Evolutionary conservation across 306 rosid species (phyloP), one percentile per base, ranked within the genome.

Genomic region (Ormosia emarginata): DNA sequence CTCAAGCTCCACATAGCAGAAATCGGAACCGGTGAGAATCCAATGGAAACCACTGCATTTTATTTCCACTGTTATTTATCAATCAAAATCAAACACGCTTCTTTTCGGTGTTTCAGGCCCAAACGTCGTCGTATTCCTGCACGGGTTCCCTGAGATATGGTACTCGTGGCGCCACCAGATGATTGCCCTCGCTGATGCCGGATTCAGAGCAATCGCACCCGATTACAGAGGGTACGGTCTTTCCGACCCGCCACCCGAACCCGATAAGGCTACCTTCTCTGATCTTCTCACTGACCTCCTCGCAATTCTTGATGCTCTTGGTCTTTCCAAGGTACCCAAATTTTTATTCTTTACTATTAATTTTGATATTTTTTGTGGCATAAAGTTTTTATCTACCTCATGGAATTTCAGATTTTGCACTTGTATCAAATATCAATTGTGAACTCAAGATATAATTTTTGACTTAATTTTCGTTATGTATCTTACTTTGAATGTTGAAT

Each of bases 81-180:
- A 44, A 12, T 39, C 18, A 13, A 69, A 32, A 13, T 57, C 61
- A 30, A 69, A 8, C 6, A 4, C 36, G 15, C 2, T 64, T 44
- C 14, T n/a, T 11, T 46, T 32, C 14, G 67, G 15, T 40, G 29
- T 74, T 82, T 74, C 85, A 89, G 95, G 94, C 63, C 79, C 75
- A 7, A 90, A 90, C 81, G 93, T 81, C 32, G 94, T 86, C 69
- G 88, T 94, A 17, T 92, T 92, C 66, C 82, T 94, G 4, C 97
- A 92, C 63, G 97, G 97, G 0, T 94, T 94, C 74, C 97, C 94
- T 0, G 97, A 94, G 89, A 94, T 91, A 79, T 94, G 98, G 98
- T 92, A 92, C 92, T 82, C 97, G 0, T 94, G 98, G 98, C 90
- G 95, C 13, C 91, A 92, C 89, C 98, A 94, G 86, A 90, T 94